phyloP scores from a whole-genome alignment of 768 basidiomycete species.

The Leccinum olivaceopallidum region DNA sequence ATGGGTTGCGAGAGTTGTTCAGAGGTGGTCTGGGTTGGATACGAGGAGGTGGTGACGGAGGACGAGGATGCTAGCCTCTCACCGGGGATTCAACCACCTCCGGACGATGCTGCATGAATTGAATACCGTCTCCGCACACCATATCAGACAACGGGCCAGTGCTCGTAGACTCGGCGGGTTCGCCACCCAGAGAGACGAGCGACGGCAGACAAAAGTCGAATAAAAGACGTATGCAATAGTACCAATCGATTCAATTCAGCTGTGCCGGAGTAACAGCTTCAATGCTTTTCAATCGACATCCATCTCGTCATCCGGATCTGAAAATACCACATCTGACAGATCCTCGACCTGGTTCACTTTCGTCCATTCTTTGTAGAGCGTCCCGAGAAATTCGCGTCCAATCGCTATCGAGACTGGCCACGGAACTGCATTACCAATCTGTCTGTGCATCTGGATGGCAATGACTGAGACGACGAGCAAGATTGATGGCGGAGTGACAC shows the following conservation, averaged over 20 bases:
- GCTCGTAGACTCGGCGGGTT: background rate
- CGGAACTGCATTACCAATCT: constrained; percentile 82
- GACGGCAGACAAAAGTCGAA: too few relatives aligned
- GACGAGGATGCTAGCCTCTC: constrained; percentile 15
- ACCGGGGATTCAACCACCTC: too few relatives aligned
- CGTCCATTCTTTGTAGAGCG: constrained; percentile 54
- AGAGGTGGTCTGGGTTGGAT: constrained; percentile 85
- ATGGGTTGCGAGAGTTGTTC: constrained; percentile 76
- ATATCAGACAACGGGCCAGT: too few relatives aligned
- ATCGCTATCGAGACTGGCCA: constrained; percentile 64
- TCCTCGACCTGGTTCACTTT: constrained; percentile 23
- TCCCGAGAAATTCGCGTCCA: constrained; percentile 58
- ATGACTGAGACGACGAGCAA: background rate
- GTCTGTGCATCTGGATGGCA: constrained; percentile 63
- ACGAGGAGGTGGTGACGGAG: constrained; percentile 54
- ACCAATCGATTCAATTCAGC: too few relatives aligned
- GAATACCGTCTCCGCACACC: too few relatives aligned
- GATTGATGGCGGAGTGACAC: constrained; percentile 25
- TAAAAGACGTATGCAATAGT: too few relatives aligned
- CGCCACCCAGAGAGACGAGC: background rate
- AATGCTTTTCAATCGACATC: constrained; percentile 30
- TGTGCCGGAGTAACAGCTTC: background rate
- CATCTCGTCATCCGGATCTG: constrained; percentile 23
- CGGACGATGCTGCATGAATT: too few relatives aligned
- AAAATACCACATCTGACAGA: constrained; percentile 34